Evolutionary conservation across 495 filamentous ascomycete species (phyloP).

Genomic region (Astrocystis sublimbata): DNA sequence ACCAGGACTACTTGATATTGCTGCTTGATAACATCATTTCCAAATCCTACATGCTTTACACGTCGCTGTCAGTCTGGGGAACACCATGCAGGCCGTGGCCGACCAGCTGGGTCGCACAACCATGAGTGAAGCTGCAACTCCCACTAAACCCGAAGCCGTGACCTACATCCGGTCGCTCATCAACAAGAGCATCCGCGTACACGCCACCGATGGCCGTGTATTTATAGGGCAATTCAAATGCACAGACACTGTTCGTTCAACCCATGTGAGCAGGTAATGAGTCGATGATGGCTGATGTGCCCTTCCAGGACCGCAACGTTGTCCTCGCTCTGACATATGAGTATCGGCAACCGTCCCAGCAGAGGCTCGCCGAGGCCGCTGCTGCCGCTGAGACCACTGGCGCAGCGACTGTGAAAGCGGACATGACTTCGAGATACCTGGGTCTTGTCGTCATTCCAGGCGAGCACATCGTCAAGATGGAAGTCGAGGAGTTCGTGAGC

Average conservation of each 20-base stretch:
- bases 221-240: constrained; percentile 92
- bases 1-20: too few species aligned
- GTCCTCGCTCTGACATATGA: constrained; percentile 84
- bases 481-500: constrained; percentile 71
- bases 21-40: too few species aligned
- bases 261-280: neutral
- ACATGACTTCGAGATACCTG: constrained; percentile 82
- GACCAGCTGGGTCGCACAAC: constrained; percentile 8
- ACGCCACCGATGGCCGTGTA: constrained; percentile 80
- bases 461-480: constrained; percentile 79
- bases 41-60: neutral
- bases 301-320: constrained; percentile 67
- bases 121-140: constrained; percentile 18
- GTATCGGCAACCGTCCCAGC: constrained; percentile 70
- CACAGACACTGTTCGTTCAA: constrained; percentile 75
- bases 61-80: neutral
- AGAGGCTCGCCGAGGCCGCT: constrained; percentile 50
- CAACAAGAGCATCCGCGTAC: constrained; percentile 71
- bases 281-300: neutral
- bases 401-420: constrained; percentile 52
- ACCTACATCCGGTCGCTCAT: constrained; percentile 55
- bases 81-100: constrained; percentile 9
- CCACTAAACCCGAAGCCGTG: constrained; percentile 37
- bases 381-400: constrained; percentile 34
- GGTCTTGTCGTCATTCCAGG: constrained; percentile 92